These are phyloP conservation scores for Phytophthora sp. DNA, from an alignment of 352 stramenopile species.

Conservation along the genomic window DNA sequence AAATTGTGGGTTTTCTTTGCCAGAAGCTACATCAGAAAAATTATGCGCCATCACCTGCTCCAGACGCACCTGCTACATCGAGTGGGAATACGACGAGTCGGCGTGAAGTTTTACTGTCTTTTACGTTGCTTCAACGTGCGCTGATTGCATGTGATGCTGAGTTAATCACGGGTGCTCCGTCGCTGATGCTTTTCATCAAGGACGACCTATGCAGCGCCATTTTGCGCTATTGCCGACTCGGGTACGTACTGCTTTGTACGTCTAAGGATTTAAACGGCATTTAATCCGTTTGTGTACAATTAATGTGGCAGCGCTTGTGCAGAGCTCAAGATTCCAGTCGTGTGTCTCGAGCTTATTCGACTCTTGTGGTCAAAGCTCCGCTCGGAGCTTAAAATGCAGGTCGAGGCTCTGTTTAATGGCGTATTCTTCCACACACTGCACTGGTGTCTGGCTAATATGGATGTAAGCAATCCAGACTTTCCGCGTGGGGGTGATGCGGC, in stretches of 20 bases:
- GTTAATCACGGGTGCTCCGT: conserved; percentile 56
- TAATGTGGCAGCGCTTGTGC: conserved; percentile 46
- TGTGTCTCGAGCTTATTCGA: conserved; percentile 67
- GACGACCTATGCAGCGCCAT: conserved; percentile 83
- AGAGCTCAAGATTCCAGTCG: conserved; percentile 61
- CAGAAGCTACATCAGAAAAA: conserved; percentile 75
- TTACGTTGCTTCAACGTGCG: conserved; percentile 64
- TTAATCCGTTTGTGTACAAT: not conserved
- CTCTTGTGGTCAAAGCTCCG: conserved; percentile 82
- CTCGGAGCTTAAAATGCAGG: conserved; percentile 77
- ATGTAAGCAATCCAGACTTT: conserved; percentile 67
- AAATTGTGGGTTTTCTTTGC: conserved; percentile 81
- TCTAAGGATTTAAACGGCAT: conserved; percentile 7
- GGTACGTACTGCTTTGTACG: conserved; percentile 37
- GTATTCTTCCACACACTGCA: conserved; percentile 75
- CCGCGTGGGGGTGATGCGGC: conserved; percentile 43
- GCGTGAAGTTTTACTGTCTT: conserved; percentile 74
- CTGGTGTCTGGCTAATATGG: conserved; percentile 70
- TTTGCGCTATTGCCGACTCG: conserved; percentile 73
- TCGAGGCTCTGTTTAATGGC: conserved; percentile 77
- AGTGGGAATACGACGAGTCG: conserved; percentile 37
- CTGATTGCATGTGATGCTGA: conserved; percentile 62
- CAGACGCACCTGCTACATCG: conserved; percentile 20
- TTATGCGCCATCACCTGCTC: conserved; percentile 30
- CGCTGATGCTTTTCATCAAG: conserved; percentile 85